Base-by-base conservation (phyloP, 768 basidiomycete species). In the Neoboletus brunneissimus region DNA sequence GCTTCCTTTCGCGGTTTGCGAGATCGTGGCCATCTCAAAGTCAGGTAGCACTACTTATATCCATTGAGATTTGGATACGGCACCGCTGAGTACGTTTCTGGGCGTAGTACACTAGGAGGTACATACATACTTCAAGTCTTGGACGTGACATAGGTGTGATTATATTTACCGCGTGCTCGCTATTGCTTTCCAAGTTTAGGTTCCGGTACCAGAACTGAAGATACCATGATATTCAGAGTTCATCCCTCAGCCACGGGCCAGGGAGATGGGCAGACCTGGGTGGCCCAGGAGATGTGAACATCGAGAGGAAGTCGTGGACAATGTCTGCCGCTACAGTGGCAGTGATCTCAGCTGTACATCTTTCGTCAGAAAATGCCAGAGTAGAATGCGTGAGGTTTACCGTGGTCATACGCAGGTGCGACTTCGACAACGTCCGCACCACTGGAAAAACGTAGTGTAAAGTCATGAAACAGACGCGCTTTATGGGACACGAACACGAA, bases 401-500 rank as follows among this genome's bases (percentile, higher is more conserved):
- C 64, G 18, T 67, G 67, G 41, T 67, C 66, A 22, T 67, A 67
- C 27, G 67, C 65, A 22, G 66, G 66, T 16, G 67, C 62, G 25
- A 67, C 67, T 44, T 68, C 67, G 42, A 67, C 65, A 13, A 67
- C 31, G 22, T 67, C 66, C 11, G 61, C 66, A 6, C 65, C 65
- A 41, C 65, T 67, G 35, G 12, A 48, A 51, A 45, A 46, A 34
- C 2, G 9, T 18, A 7, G n/a, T 12, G 46, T 49, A 27, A 54
- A 45, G 23, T 50, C 41, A 11, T 48, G 48, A 51, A 53, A 51
- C 16, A 34, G 25, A 29, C 1, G 4, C 0, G 5, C 34, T 20
- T 3, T 18, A 22, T 37, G 23, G 20, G 27, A 32, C 27, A 57
- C 61, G 46, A 74, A 90, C 89, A 92, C 84, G 54, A 91, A 85